These are phyloP conservation scores for Cadophora luteo-olivacea DNA, from an alignment of 2,329 filamentous ascomycete species.

Conservation along the genomic window DNA sequence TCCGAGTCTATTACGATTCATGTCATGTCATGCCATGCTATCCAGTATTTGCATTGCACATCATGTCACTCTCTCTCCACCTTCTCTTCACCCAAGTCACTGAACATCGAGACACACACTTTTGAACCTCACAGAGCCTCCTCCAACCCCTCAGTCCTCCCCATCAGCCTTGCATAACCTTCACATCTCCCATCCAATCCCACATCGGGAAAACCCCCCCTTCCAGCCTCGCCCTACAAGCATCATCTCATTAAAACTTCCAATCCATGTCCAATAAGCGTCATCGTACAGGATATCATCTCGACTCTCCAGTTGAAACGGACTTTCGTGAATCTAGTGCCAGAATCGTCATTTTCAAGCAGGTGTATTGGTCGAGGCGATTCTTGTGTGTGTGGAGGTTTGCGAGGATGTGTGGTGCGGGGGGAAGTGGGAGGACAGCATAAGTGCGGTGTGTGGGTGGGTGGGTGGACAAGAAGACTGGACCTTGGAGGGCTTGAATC, in stretches of 20 bases:
- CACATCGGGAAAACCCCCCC: neutral
- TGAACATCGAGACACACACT: neutral
- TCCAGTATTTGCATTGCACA: neutral
- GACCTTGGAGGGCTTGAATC: too few species aligned
- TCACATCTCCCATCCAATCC: neutral
- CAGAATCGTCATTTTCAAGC: neutral
- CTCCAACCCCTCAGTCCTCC: too few species aligned
- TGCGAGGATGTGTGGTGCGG: neutral
- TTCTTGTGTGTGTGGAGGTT: neutral
- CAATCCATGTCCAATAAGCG: neutral
- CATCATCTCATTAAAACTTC: neutral
- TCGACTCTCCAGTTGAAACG: neutral
- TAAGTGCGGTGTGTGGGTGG: too few species aligned
- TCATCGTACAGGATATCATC: neutral
- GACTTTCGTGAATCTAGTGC: neutral
- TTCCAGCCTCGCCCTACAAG: constrained; percentile 1
- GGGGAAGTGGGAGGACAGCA: neutral
- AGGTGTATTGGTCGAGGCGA: neutral
- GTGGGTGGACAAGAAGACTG: too few species aligned
- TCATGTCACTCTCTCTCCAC: neutral
- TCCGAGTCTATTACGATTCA: neutral
- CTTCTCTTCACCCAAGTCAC: neutral
- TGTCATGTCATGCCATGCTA: neutral
- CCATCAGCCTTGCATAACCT: constrained; percentile 14
- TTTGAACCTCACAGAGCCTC: constrained; percentile 4